phyloP scores from a whole-genome alignment of 495 filamentous ascomycete genomes.

The Chaetomium cochliodes region DNA sequence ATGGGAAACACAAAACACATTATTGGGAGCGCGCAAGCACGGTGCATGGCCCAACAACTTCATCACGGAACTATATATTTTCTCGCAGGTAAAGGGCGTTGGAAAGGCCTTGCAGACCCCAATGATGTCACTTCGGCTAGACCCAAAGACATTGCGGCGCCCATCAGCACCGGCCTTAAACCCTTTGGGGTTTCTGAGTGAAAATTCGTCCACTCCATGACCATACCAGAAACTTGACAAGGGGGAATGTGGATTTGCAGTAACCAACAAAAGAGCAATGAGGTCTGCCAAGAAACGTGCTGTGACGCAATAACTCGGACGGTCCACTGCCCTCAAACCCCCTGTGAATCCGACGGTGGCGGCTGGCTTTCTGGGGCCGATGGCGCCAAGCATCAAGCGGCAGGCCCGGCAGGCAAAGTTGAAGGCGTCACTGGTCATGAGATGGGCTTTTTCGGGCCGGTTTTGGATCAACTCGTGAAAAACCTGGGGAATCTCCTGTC shows the following conservation, averaged over 20 bases:
- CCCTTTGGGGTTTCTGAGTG: neutral
- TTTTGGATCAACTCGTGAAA: neutral
- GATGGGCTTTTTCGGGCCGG: neutral
- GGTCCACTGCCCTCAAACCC: neutral
- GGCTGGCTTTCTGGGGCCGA: neutral
- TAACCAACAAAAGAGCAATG: slow-evolving; percentile 6
- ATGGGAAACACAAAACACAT: slow-evolving; percentile 1
- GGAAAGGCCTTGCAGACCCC: neutral
- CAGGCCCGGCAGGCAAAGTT: neutral
- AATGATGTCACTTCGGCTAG: slow-evolving; percentile 13
- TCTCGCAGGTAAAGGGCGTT: neutral
- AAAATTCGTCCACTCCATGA: neutral
- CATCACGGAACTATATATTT: slow-evolving; percentile 1
- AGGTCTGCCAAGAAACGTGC: slow-evolving; percentile 1
- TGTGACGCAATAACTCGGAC: slow-evolving; percentile 14
- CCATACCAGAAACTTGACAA: neutral
- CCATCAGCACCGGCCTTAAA: neutral
- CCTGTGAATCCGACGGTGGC: neutral
- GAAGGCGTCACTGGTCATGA: slow-evolving; percentile 15
- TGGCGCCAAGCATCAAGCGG: neutral
- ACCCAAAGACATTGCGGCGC: neutral
- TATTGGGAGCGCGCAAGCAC: neutral
- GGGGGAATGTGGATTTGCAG: neutral
- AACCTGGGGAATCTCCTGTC: too few species aligned
- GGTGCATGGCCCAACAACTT: neutral